phyloP scores from a whole-genome alignment of 257 asterid genomes.

The Leonotis leonurus region DNA sequence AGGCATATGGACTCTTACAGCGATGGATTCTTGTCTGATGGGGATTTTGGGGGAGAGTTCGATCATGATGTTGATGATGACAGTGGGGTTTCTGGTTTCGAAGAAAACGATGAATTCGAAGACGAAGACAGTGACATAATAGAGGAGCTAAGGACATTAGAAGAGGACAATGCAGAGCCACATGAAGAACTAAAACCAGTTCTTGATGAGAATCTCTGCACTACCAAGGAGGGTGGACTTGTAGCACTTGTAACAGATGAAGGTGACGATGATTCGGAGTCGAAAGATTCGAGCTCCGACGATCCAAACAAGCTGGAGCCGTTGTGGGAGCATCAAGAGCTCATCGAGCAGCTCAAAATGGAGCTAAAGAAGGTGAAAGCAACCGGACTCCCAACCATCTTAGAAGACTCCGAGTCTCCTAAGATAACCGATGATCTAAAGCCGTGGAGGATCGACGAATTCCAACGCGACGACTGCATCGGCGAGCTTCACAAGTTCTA shows the following conservation, averaged over 20 bases:
- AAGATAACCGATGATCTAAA: conserved; percentile 63
- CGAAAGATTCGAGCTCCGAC: conserved; percentile 16
- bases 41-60: conserved; percentile 44
- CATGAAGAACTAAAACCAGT: too few relatives aligned
- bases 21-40: conserved; percentile 50
- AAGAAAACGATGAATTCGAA: conserved; percentile 29
- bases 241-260: too few relatives aligned
- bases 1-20: conserved; percentile 33
- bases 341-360: conserved; percentile 83
- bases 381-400: conserved; percentile 80
- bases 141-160: conserved; percentile 33
- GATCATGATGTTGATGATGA: conserved; percentile 12
- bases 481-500: conserved; percentile 79
- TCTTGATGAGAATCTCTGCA: conserved; percentile 6
- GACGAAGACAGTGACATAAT: conserved; percentile 36
- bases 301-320: conserved; percentile 61
- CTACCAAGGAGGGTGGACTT: not conserved
- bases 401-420: conserved; percentile 82
- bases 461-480: conserved; percentile 57
- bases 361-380: conserved; percentile 74
- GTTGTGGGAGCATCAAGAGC: conserved; percentile 97
- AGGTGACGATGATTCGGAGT: too few relatives aligned
- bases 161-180: not conserved
- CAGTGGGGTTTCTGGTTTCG: conserved; percentile 22
- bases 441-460: conserved; percentile 91